A percentile compares a stretch with the other conserved stretches of the same genome.
phyloP scores from a whole-genome alignment of 1,139 yeast genomes.

The Candida sp. region DNA sequence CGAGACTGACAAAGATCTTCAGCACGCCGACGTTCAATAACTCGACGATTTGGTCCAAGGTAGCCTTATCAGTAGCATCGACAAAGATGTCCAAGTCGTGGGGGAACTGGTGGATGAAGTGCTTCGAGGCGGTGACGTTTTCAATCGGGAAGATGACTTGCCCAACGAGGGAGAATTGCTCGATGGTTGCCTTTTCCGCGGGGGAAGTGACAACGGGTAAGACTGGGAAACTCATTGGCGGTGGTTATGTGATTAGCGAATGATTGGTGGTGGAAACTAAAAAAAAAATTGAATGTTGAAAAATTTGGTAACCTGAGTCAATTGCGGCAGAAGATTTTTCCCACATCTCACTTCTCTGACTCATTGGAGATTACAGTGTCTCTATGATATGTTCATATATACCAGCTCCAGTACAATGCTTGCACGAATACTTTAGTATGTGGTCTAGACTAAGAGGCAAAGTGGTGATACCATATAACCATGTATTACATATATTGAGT shows the following conservation, averaged over 20 bases:
- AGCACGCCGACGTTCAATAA: slow-evolving; percentile 72
- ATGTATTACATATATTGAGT: too few relatives aligned
- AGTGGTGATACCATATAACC: too few relatives aligned
- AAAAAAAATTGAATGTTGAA: neutral
- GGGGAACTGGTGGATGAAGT: slow-evolving; percentile 40
- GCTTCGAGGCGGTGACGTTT: slow-evolving; percentile 32
- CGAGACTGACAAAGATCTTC: slow-evolving; percentile 48
- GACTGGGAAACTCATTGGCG: slow-evolving; percentile 49
- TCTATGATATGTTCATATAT: too few relatives aligned
- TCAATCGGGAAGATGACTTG: slow-evolving; percentile 38
- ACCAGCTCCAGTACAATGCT: too few relatives aligned
- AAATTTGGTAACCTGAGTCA: neutral
- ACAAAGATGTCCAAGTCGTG: slow-evolving; percentile 34
- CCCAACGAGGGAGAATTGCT: slow-evolving; percentile 40
- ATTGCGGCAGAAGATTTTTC: too few relatives aligned
- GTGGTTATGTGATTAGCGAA: neutral
- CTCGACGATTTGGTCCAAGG: slow-evolving; percentile 50
- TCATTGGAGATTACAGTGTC: too few relatives aligned
- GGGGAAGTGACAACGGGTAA: slow-evolving; percentile 40
- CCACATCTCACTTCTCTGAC: too few relatives aligned
- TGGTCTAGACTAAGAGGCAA: too few relatives aligned
- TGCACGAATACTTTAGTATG: too few relatives aligned
- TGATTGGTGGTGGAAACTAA: neutral
- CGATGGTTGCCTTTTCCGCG: slow-evolving; percentile 22
- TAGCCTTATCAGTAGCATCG: slow-evolving; percentile 29